Conservation (phyloP, 352 stramenopile genomes). For the Globisporangium uncinulatum region DNA sequence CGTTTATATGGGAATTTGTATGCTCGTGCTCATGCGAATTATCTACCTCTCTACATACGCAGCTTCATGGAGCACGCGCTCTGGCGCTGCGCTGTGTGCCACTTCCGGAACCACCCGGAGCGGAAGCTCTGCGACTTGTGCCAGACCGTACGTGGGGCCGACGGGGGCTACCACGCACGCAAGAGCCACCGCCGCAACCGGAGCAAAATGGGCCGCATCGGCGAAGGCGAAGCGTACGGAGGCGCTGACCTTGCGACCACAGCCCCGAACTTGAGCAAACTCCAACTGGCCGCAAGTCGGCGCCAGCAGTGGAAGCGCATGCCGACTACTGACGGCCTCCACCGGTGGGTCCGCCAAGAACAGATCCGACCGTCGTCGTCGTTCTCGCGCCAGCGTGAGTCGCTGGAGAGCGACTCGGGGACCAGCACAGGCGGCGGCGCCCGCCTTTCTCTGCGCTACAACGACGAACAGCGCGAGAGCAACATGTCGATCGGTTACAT, state of each 20-base stretch:
- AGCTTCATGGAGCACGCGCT: slow-evolving; percentile 74
- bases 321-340: slow-evolving; percentile 62
- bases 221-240: slow-evolving; percentile 36
- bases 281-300: slow-evolving; percentile 66
- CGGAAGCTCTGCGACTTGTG: slow-evolving; percentile 83
- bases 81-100: slow-evolving; percentile 85
- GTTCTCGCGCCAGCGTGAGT: slow-evolving; percentile 29
- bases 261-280: slow-evolving; percentile 49
- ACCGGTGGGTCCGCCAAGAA: slow-evolving; percentile 61
- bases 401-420: slow-evolving; percentile 45
- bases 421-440: slow-evolving; percentile 20
- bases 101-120: slow-evolving; percentile 86
- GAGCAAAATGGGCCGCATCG: slow-evolving; percentile 35
- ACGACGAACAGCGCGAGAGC: slow-evolving; percentile 54
- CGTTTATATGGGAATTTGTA: not conserved
- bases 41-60: not conserved
- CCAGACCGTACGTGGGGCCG: slow-evolving; percentile 56
- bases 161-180: slow-evolving; percentile 29
- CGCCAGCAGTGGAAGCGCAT: slow-evolving; percentile 76
- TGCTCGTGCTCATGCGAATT: not conserved
- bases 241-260: slow-evolving; percentile 5
- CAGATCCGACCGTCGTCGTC: slow-evolving; percentile 2
- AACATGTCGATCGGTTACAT: slow-evolving; percentile 72
- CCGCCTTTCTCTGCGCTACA: slow-evolving; percentile 34
- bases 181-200: slow-evolving; percentile 26